A percentile compares a stretch with the other conserved stretches of the same genome.
Conservation (phyloP, 805 yeast species). For the Kuraishia molischiana region DNA sequence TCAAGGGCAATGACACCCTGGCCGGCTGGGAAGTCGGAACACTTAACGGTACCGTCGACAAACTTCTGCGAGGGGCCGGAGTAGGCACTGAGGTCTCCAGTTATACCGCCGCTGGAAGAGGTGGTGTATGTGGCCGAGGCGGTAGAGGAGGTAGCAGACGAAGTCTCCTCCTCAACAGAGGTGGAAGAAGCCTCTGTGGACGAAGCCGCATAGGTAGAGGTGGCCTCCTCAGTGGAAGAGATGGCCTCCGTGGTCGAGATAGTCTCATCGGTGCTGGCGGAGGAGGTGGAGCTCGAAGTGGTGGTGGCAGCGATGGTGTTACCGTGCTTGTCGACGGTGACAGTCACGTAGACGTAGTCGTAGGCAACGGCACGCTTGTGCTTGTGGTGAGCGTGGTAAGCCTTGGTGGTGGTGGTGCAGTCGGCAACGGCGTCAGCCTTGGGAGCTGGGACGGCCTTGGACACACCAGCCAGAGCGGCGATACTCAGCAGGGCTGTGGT, state of each 20-base stretch:
- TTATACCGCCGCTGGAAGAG: slow-evolving; percentile 17
- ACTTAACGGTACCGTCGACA: slow-evolving; percentile 60
- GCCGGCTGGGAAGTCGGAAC: slow-evolving; percentile 68
- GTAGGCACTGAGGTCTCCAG: slow-evolving; percentile 54
- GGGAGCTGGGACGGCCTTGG: slow-evolving; percentile 22
- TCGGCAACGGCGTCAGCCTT: slow-evolving; percentile 27
- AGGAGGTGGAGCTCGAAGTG: slow-evolving; percentile 1
- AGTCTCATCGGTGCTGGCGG: slow-evolving; percentile 7
- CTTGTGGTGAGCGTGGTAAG: slow-evolving; percentile 48
- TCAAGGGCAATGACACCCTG: slow-evolving; percentile 75
- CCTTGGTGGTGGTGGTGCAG: slow-evolving; percentile 28
- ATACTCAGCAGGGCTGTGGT: slow-evolving; percentile 2
- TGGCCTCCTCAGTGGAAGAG: slow-evolving; percentile 12
- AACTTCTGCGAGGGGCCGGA: slow-evolving; percentile 50
- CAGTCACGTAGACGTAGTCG: slow-evolving; percentile 38
- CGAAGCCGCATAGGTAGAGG: slow-evolving; percentile 12
- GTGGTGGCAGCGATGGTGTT: slow-evolving; percentile 24
- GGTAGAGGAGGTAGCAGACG: slow-evolving; percentile 19
- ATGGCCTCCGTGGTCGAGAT: slow-evolving; percentile 7
- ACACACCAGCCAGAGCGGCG: slow-evolving; percentile 13
- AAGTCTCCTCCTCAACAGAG: slow-evolving; percentile 6
- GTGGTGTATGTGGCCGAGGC: slow-evolving; percentile 16
- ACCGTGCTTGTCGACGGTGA: slow-evolving; percentile 41
- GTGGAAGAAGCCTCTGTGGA: slow-evolving; percentile 6
- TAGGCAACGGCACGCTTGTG: slow-evolving; percentile 49